Conservation (phyloP, 495 filamentous ascomycete genomes). For the Bathelium albidoporum region DNA sequence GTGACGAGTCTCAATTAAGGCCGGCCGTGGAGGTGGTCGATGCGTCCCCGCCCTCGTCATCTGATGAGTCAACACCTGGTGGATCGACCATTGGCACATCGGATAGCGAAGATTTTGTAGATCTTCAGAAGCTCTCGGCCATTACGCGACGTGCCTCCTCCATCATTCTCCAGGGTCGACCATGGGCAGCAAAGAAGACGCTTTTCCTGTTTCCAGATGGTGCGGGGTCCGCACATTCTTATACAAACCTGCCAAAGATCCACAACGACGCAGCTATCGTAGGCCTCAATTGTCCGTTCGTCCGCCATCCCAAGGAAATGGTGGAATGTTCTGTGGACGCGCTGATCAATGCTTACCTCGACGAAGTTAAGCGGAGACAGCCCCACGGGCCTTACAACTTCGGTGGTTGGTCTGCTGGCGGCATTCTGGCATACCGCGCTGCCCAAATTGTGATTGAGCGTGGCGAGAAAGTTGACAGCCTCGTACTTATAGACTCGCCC, state of each 20-base stretch:
- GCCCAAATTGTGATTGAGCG: conserved; percentile 27
- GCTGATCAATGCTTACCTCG: conserved; percentile 5
- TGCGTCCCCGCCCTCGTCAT: conserved; percentile 21
- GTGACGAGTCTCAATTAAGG: not conserved
- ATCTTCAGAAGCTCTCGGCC: not conserved
- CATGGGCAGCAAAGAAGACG: conserved; percentile 33
- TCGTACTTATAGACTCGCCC: conserved; percentile 21
- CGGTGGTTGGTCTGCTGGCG: conserved; percentile 6
- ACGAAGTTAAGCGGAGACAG: not conserved
- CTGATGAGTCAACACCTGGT: conserved; percentile 15
- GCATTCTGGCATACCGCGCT: not conserved
- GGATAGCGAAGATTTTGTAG: not conserved
- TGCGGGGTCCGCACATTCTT: conserved; percentile 38
- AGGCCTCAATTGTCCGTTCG: conserved; percentile 4
- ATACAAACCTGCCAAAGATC: conserved; percentile 2
- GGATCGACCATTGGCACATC: not conserved
- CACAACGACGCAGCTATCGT: not conserved
- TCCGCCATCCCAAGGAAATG: conserved; percentile 21
- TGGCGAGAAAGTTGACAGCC: conserved; percentile 18
- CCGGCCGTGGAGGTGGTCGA: conserved; percentile 20
- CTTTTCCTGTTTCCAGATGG: conserved; percentile 44
- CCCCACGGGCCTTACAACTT: not conserved
- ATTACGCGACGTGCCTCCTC: conserved; percentile 33
- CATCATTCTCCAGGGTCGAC: conserved; percentile 40
- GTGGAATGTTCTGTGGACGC: conserved; percentile 24